Evolutionary conservation across 805 yeast genomes (phyloP), one percentile per base, ranked within the genome.

Genomic region (Saccharomycopsis lassenensis): DNA sequence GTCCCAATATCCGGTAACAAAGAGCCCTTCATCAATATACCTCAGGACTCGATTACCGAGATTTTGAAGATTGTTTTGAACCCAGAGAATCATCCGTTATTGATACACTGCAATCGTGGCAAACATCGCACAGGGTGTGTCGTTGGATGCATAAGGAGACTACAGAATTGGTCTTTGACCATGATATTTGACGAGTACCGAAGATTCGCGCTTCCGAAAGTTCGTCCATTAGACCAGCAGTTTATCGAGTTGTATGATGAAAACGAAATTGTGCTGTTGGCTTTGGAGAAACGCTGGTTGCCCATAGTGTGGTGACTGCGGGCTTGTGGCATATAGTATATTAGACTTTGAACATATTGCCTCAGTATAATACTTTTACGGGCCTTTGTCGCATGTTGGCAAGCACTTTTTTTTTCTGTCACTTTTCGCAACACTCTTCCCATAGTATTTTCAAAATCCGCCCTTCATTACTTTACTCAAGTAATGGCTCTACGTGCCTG

Each of bases 71-170:
- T 86, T 23, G 83, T 85, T 10, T 55, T 85, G 11, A 67, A 91
- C 50, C 95, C 96, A 0, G 75, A 55, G 16, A 89, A 91, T 56
- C 97, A 86, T 40, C 98, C 98, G 2, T 63, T 91, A 8, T 62
- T 91, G 45, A 83, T 91, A 29, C 98, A 91, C 56, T 91, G 98
- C 59, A 91, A 91, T 58, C 63, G 95, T 41, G 98, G 98, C 7
- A 91, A 89, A 55, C 98, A 91, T 56, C 67, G 98, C 48, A 91
- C 98, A 0, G 98, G 98, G 0, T 91, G 97, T 56, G 64, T 91
- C 11, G 87, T 91, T 21, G 98, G 98, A 2, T 89, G 95, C 52
- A 66, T 91, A 23, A 62, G 98, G 42, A 66, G 91, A 48, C 59
- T 87, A 36, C 97, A 89, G 52, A 75, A 77, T 42, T 91, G 98